Base-by-base conservation (phyloP, 306 rosid genomes). In the Ormosia emarginata region DNA sequence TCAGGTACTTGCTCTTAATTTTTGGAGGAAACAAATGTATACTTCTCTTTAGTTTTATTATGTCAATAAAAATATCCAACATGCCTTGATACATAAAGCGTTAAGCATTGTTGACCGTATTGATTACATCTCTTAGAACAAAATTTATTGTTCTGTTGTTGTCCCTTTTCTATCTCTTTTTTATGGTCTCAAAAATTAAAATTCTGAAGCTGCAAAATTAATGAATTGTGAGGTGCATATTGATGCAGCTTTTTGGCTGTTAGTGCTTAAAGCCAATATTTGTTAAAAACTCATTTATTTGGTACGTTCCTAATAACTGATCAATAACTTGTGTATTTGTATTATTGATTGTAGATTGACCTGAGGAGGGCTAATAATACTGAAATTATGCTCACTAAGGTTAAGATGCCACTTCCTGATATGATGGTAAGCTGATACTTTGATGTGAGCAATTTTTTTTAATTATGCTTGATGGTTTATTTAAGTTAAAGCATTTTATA, bases 321-420 rank as follows among this genome's bases (percentile, higher is more conserved):
- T 61, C 39, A 40, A 33, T 62, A 52, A 62, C 59, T 76, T 74
- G 24, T 73, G 8, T 80, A 7, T 76, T 67, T 75, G 34, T 85
- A 6, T 84, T 67, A 40, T 68, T 67, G 72, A 53, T 73, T 86
- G 86, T 85, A 96, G 99, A 67, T 96, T 87, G 99, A 96, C 78
- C 90, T 96, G 58, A 93, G 97, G 88, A 91, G 99, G 90, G 98
- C 98, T 55, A 88, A 96, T 76, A 96, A 96, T 84, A 91, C 98
- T 73, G 99, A 96, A 90, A 96, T 96, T 84, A 96, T 96, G 99
- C 99, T 96, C 79, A 93, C 99, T 58, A 93, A 96, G 94, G 94
- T 96, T 85, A 93, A 94, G 94, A 96, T 96, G 97, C 97, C 98
- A 29, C 99, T 96, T 80, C 84, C 99, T 79, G 99, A 96, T 79